Conservation (phyloP, 345 rosid species). For the Aurinia saxatilis region DNA sequence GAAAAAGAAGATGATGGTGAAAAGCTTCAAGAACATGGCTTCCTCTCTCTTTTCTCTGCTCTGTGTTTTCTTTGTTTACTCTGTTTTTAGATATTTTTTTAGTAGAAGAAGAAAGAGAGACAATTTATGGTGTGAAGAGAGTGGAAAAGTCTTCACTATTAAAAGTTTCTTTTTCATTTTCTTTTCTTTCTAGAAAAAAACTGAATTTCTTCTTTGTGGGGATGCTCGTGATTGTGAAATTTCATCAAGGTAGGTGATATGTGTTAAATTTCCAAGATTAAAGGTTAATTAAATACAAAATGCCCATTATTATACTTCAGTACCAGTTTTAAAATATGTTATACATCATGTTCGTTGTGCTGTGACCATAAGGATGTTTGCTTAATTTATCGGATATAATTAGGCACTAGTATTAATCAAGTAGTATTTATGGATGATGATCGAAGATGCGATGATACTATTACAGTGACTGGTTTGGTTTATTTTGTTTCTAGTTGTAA, state of each 20-base stretch:
- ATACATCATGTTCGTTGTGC: not conserved
- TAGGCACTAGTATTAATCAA: not conserved
- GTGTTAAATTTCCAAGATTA: conserved; percentile 18
- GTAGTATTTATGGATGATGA: not conserved
- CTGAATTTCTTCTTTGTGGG: conserved; percentile 10
- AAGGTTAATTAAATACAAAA: not conserved
- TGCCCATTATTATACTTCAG: too few species aligned
- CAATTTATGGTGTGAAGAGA: conserved; percentile 12
- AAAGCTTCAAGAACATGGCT: conserved; percentile 28
- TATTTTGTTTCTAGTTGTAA: not conserved
- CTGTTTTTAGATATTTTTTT: conserved; percentile 5
- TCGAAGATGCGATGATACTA: not conserved
- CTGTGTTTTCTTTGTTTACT: not conserved
- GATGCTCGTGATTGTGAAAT: conserved; percentile 16
- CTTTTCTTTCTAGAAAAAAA: conserved; percentile 19
- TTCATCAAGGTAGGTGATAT: conserved; percentile 22
- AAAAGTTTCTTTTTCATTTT: not conserved
- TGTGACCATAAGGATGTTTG: not conserved
- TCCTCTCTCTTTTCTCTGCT: conserved; percentile 4
- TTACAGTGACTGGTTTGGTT: too few species aligned
- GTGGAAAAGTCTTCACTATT: conserved; percentile 15
- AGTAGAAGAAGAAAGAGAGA: not conserved
- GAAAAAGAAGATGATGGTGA: conserved; percentile 5
- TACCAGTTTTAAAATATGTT: too few species aligned
- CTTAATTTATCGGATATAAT: not conserved